phyloP scores from a whole-genome alignment of 2,329 filamentous ascomycete species.

The Furcasterigmium furcatum region DNA sequence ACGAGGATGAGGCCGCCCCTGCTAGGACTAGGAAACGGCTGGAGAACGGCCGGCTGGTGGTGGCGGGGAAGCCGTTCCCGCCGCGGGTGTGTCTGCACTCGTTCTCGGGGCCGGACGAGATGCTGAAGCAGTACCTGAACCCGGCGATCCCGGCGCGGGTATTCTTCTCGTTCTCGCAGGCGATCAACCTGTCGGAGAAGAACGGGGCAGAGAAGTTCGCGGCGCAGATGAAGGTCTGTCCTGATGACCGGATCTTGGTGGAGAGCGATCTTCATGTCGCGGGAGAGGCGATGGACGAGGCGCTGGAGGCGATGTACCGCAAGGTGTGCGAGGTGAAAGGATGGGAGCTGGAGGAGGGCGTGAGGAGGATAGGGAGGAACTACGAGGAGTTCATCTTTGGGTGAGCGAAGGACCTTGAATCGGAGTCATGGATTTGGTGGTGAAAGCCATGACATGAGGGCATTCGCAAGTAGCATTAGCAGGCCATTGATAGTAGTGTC shows the following conservation, averaged over 20 bases:
- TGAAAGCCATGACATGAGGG: too few species aligned
- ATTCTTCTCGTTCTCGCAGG: conserved; percentile 84
- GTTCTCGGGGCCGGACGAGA: conserved; percentile 75
- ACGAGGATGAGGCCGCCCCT: conserved; percentile 8
- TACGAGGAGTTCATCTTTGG: conserved; percentile 77
- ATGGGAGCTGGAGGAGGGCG: conserved; percentile 73
- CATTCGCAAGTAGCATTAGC: too few species aligned
- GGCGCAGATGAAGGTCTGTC: conserved; percentile 67
- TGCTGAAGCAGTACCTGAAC: conserved; percentile 74
- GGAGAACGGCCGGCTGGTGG: conserved; percentile 2
- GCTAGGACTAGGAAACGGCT: not conserved
- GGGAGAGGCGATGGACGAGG: conserved; percentile 74
- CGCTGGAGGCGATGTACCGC: conserved; percentile 72
- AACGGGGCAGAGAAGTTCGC: conserved; percentile 48
- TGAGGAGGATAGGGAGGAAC: conserved; percentile 65
- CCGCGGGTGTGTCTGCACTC: conserved; percentile 92
- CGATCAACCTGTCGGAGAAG: conserved; percentile 69
- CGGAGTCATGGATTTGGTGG: too few species aligned
- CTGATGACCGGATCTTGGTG: conserved; percentile 74
- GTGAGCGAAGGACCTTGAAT: conserved; percentile 8
- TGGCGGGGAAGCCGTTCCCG: conserved; percentile 58
- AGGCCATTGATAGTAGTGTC: too few species aligned
- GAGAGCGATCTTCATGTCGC: conserved; percentile 90
- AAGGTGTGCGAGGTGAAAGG: conserved; percentile 74
- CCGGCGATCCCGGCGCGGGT: conserved; percentile 70